Evolutionary conservation across 75 land plant genomes (phyloP).

Genomic region (Isoetes taiwanensis): DNA sequence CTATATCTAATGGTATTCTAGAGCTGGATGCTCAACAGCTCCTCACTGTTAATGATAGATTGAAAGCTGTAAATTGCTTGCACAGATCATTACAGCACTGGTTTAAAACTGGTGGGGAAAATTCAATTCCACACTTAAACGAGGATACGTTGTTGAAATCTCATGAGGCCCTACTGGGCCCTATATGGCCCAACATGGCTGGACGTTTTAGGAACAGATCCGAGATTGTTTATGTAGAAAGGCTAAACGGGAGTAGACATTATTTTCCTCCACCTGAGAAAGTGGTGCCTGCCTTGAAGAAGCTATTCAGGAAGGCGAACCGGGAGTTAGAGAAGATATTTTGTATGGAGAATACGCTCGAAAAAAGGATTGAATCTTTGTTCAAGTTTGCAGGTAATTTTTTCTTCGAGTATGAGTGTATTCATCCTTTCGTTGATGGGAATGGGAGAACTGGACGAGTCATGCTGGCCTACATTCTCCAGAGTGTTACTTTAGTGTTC

Average conservation of each 20-base stretch:
- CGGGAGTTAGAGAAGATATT: background rate
- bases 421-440: constrained; percentile 4
- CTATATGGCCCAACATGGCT: background rate
- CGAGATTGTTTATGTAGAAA: background rate
- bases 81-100: background rate
- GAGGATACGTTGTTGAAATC: background rate
- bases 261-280: background rate
- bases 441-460: background rate
- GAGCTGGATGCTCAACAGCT: background rate
- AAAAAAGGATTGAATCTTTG: no score
- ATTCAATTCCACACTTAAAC: background rate
- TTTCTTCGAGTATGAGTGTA: constrained; percentile 2
- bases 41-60: background rate
- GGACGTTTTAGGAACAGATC: background rate
- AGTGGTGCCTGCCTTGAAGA: no score
- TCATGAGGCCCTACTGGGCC: background rate
- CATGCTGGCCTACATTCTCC: background rate
- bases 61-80: background rate
- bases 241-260: background rate
- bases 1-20: background rate
- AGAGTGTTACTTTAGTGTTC: background rate
- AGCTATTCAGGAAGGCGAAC: background rate
- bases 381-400: background rate
- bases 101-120: background rate
- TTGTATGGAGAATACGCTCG: background rate